These are phyloP conservation scores for Suaeda aralocaspica DNA, from an alignment of 148 eudicot genomes.

Conservation along the genomic window DNA sequence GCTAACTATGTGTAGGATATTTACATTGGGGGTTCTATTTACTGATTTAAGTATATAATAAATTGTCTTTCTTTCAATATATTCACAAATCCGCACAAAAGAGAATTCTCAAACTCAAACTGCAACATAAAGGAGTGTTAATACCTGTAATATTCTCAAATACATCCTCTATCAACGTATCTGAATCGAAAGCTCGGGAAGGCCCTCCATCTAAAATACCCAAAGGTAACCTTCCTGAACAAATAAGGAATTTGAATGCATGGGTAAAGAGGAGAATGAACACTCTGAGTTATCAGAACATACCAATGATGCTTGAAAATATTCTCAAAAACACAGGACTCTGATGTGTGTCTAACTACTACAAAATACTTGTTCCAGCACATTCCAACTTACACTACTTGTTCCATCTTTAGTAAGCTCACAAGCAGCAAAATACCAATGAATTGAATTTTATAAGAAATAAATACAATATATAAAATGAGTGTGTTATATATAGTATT, in stretches of 20 bases:
- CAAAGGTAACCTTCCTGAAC: slow-evolving; percentile 86
- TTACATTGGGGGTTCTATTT: too few relatives aligned
- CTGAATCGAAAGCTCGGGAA: slow-evolving; percentile 73
- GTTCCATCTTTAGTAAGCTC: slow-evolving; percentile 16
- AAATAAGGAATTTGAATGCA: slow-evolving; percentile 23
- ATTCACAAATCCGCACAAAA: too few relatives aligned
- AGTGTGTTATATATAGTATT: not conserved
- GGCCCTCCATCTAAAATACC: slow-evolving; percentile 97
- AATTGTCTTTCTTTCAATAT: not conserved
- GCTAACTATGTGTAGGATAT: too few relatives aligned
- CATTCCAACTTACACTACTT: too few relatives aligned
- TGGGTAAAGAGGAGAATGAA: not conserved
- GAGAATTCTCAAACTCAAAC: not conserved
- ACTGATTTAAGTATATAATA: not conserved
- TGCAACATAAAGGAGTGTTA: not conserved
- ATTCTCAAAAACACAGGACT: slow-evolving; percentile 67
- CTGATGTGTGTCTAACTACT: slow-evolving; percentile 53
- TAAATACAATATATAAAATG: too few relatives aligned
- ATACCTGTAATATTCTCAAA: slow-evolving; percentile 63
- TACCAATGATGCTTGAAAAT: slow-evolving; percentile 74
- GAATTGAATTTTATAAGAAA: not conserved
- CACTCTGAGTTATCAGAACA: slow-evolving; percentile 19
- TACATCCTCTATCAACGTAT: slow-evolving; percentile 74
- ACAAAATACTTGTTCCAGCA: slow-evolving; percentile 60
- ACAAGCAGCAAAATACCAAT: not conserved